Conservation (phyloP, 345 rosid species). For the Arabidopsis arenosa region DNA sequence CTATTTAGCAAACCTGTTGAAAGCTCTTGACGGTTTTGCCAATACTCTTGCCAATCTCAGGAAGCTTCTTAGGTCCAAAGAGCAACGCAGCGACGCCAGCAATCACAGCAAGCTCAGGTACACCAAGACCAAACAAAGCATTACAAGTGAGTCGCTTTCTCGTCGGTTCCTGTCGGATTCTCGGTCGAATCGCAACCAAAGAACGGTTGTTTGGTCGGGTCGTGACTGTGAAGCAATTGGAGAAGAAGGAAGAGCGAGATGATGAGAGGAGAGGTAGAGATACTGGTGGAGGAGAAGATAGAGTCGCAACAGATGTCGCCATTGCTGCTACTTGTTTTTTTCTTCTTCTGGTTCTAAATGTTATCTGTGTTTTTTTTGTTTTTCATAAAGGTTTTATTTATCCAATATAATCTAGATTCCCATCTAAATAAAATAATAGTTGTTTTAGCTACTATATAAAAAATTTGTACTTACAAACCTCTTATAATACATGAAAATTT, state of each 20-base stretch:
- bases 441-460: no score
- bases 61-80: conserved; percentile 95
- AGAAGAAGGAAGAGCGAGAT: conserved; percentile 57
- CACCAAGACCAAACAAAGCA: conserved; percentile 91
- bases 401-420: no score
- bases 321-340: conserved; percentile 40
- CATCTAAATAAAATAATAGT: no score
- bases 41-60: conserved; percentile 91
- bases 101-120: conserved; percentile 93
- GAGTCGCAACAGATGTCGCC: conserved; percentile 66
- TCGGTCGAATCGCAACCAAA: conserved; percentile 50
- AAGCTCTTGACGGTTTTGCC: conserved; percentile 96
- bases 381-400: conserved; percentile 21
- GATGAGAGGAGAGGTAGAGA: conserved; percentile 56
- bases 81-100: conserved; percentile 92
- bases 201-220: conserved; percentile 36
- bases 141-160: conserved; percentile 66
- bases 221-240: conserved; percentile 25
- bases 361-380: conserved; percentile 7
- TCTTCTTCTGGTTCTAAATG: conserved; percentile 25
- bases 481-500: no score
- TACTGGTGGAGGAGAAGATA: conserved; percentile 51
- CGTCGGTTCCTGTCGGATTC: conserved; percentile 46
- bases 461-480: no score
- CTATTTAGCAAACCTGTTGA: conserved; percentile 69